phyloP scores from a whole-genome alignment of 75 land plant genomes.

The Cryptomeria japonica region DNA sequence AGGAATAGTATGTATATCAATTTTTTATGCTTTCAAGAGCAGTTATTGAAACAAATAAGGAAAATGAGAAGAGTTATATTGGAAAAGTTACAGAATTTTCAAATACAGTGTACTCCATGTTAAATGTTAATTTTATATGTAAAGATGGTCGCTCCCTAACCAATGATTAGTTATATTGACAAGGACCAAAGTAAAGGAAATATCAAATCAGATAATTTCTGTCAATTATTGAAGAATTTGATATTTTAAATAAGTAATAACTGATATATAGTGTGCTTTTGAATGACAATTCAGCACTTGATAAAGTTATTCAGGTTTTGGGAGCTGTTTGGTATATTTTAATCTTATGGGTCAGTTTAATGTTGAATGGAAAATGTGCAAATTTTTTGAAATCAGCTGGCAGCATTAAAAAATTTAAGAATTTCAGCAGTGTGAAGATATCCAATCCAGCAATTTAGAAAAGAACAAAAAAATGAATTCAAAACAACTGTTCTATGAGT shows the following conservation, averaged over 20 bases:
- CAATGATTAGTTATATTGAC: neutral
- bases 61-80: neutral
- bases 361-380: neutral
- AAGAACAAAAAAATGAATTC: neutral
- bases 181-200: neutral
- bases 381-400: neutral
- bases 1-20: neutral
- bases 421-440: neutral
- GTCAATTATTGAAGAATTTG: neutral
- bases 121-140: no score
- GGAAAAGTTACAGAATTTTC: neutral
- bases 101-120: neutral
- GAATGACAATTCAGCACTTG: neutral
- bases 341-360: neutral
- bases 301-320: neutral
- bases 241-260: no score
- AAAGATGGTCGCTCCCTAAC: neutral
- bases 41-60: no score
- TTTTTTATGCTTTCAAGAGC: neutral
- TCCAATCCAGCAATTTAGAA: neutral
- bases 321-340: neutral
- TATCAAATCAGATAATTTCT: neutral
- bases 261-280: neutral
- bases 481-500: neutral
- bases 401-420: neutral